Conservation (phyloP, 148 eudicot species). For the Silene conica region DNA sequence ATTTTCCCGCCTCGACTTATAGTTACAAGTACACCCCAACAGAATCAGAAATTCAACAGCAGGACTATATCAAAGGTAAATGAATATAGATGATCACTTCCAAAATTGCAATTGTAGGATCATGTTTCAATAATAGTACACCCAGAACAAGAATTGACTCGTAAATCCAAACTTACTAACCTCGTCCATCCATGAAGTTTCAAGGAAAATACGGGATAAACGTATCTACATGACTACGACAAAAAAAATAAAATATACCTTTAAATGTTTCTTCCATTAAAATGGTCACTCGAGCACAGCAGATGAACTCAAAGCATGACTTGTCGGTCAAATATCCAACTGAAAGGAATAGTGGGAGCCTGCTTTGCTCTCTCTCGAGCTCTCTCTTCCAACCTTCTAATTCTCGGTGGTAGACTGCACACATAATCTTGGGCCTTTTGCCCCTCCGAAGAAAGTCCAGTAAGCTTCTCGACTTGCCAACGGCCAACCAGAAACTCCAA, state of each 20-base stretch:
- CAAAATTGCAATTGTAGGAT: slow-evolving; percentile 22
- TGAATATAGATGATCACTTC: not conserved
- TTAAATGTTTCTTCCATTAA: not conserved
- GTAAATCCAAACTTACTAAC: slow-evolving; percentile 4
- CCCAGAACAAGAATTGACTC: slow-evolving; percentile 4
- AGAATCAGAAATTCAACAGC: not conserved
- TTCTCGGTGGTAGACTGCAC: slow-evolving; percentile 44
- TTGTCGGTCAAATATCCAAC: slow-evolving; percentile 49
- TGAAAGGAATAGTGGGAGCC: slow-evolving; percentile 34
- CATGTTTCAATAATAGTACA: slow-evolving; percentile 10
- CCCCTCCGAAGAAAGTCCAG: slow-evolving; percentile 50
- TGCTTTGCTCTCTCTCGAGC: slow-evolving; percentile 40
- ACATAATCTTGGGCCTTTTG: slow-evolving; percentile 32
- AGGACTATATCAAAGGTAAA: not conserved
- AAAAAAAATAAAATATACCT: slow-evolving; percentile 3
- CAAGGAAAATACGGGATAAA: not conserved
- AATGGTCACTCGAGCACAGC: not conserved
- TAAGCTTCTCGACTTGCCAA: slow-evolving; percentile 37
- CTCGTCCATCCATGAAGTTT: slow-evolving; percentile 10
- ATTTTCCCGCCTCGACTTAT: not conserved
- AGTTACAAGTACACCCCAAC: not conserved
- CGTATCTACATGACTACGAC: slow-evolving; percentile 18
- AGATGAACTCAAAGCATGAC: slow-evolving; percentile 30
- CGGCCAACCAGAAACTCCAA: slow-evolving; percentile 48
- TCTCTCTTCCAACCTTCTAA: slow-evolving; percentile 50